Percentiles rank a stretch among this genome's conserved stretches.
These are phyloP conservation scores for Pleoardoris graminearum DNA, from an alignment of 2,329 filamentous ascomycete genomes.

Conservation along the genomic window DNA sequence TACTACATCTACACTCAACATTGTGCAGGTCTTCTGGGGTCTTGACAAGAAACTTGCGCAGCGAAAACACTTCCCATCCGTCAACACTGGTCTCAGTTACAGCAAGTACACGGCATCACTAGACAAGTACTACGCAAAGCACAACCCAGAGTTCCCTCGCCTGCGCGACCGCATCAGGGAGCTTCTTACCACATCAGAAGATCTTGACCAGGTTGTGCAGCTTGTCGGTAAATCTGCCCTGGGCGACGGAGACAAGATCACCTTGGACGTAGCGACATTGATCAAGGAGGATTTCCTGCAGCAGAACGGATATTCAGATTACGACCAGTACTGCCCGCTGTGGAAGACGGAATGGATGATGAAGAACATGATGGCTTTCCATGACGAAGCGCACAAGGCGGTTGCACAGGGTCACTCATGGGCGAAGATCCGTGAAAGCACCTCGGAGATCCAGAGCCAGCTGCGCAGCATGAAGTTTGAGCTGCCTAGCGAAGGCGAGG, in stretches of 20 bases:
- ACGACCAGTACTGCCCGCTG: conserved; percentile 97
- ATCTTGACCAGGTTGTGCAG: conserved; percentile 97
- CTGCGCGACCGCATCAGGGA: conserved; percentile 92
- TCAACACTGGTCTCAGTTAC: conserved; percentile 94
- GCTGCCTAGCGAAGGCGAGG: conserved; percentile 81
- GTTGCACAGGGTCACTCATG: conserved; percentile 88
- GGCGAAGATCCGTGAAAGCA: conserved; percentile 90
- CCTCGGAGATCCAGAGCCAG: conserved; percentile 79
- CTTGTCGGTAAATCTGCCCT: conserved; percentile 96
- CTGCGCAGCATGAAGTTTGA: conserved; percentile 97
- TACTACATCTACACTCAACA: conserved; percentile 88
- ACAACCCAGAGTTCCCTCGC: conserved; percentile 90
- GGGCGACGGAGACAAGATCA: conserved; percentile 97
- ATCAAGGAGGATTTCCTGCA: conserved; percentile 99
- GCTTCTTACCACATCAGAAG: conserved; percentile 91
- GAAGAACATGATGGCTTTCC: conserved; percentile 98
- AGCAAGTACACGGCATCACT: conserved; percentile 91
- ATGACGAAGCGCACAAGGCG: conserved; percentile 96
- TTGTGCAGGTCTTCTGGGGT: conserved; percentile 99
- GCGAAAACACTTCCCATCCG: conserved; percentile 97
- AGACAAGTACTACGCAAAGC: conserved; percentile 92
- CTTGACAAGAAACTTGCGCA: conserved; percentile 99
- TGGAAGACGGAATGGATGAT: conserved; percentile 99
- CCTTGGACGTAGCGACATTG: conserved; percentile 84
- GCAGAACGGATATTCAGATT: conserved; percentile 98